Evolutionary conservation across 345 rosid genomes (phyloP).

Genomic region (Camelina laxa): DNA sequence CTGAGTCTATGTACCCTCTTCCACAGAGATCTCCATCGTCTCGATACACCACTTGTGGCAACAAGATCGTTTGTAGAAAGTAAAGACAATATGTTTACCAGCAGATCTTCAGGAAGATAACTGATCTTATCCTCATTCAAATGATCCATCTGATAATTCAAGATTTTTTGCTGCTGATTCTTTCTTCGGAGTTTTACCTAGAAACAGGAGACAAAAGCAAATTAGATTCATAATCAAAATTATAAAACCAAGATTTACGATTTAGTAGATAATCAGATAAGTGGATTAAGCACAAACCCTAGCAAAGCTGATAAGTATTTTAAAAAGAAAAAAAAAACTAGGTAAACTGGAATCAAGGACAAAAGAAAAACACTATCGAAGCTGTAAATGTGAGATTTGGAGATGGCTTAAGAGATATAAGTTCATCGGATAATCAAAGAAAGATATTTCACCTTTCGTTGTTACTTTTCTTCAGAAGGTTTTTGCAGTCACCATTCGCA

Average conservation of each 20-base stretch:
- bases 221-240: neutral
- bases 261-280: too few species aligned
- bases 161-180: neutral
- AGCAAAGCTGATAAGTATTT: too few species aligned
- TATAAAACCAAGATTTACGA: neutral
- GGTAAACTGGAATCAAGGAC: neutral
- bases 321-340: neutral
- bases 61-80: neutral
- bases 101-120: neutral
- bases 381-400: neutral
- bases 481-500: too few species aligned
- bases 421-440: neutral
- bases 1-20: conserved; percentile 2
- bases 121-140: neutral
- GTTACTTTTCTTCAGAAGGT: too few species aligned
- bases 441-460: too few species aligned
- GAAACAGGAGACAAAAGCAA: neutral
- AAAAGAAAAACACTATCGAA: neutral
- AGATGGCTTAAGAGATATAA: neutral
- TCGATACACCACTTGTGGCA: conserved; percentile 11
- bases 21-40: neutral
- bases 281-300: too few species aligned
- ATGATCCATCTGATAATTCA: neutral
- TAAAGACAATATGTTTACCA: neutral
- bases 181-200: neutral